A percentile compares a stretch with the other conserved stretches of the same genome.
Conservation (phyloP, 495 filamentous ascomycete species). For the Aspergillus indologenus region DNA sequence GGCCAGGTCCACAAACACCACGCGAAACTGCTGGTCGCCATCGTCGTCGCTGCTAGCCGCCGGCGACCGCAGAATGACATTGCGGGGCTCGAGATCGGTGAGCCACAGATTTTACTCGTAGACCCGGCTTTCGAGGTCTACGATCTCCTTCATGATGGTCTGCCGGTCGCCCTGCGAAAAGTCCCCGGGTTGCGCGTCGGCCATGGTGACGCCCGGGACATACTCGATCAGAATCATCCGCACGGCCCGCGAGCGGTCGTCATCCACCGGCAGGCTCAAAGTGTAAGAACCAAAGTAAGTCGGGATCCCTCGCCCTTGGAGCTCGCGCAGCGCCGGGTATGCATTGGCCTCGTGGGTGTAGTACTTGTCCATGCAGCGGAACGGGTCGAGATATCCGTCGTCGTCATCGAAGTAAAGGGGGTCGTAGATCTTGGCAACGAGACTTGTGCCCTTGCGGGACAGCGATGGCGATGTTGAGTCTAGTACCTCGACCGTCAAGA, state of each 20-base stretch:
- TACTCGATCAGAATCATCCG: slow-evolving; percentile 27
- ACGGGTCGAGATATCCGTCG: slow-evolving; percentile 21
- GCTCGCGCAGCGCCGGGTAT: slow-evolving; percentile 18
- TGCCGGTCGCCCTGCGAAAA: slow-evolving; percentile 17
- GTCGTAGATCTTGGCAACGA: slow-evolving; percentile 33
- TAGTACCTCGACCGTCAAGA: slow-evolving; percentile 21
- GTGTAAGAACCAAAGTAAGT: slow-evolving; percentile 27
- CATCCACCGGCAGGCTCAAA: slow-evolving; percentile 18
- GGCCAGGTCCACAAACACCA: slow-evolving; percentile 26
- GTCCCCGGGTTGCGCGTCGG: slow-evolving; percentile 9
- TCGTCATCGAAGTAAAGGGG: slow-evolving; percentile 30
- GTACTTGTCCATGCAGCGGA: slow-evolving; percentile 24
- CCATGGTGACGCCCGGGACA: slow-evolving; percentile 23
- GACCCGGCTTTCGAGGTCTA: slow-evolving; percentile 22
- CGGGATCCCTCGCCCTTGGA: slow-evolving; percentile 21
- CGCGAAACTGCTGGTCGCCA: not conserved
- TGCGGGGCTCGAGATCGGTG: slow-evolving; percentile 22
- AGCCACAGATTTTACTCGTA: slow-evolving; percentile 20
- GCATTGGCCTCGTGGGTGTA: slow-evolving; percentile 29
- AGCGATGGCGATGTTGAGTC: slow-evolving; percentile 4
- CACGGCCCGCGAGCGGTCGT: slow-evolving; percentile 17
- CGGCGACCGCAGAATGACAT: slow-evolving; percentile 17
- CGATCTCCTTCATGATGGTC: slow-evolving; percentile 22
- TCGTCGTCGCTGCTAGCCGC: no score
- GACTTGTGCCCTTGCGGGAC: slow-evolving; percentile 9